Base-by-base conservation (phyloP, 2,329 filamentous ascomycete genomes). In the Neofusicoccum cordaticola region DNA sequence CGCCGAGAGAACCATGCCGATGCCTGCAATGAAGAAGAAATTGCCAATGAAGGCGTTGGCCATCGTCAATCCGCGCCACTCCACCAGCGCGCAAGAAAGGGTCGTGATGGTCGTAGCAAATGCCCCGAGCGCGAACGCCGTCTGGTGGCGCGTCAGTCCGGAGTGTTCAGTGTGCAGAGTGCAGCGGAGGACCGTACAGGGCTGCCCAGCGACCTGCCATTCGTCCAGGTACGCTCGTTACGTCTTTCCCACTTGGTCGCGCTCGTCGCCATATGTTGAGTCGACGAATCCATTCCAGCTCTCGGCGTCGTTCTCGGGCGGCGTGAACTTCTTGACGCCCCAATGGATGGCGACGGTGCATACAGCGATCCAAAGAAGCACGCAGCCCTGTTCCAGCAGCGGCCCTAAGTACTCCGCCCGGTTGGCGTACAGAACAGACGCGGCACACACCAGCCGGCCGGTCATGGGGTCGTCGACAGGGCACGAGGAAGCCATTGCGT, bases 31-130 rank as follows among this genome's bases (percentile, higher is more conserved):
- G 22, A 22, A 22, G 22, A 22, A 22, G 22, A 22, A 22, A 22
- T 22, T 22, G 22, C 22, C 22, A 22, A 22, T 22, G 22, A 22
- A 22, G 22, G 22, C 22, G 22, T 22, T 22, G 22, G 22, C 22
- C 22, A 22, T 81, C 0, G 78, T 79, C 0, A 86, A 77, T 6
- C 81, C 82, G 35, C 84, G 76, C 75, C 79, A 85, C 69, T 83
- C 83, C 83, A 86, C 85, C 57, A 86, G 69, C 19, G 22, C 22
- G 22, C 22, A 22, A 22, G 22, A 22, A 3, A 22, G 22, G 22
- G 22, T 22, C 22, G 22, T 22, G 22, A 22, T 22, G 22, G 22
- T 22, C 22, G 22, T 22, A 2, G 22, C 22, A 22, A 22, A 22
- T 2, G 22, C 22, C 22, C 82, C 83, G 31, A 85, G 80, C 0